Evolutionary conservation across 1,139 yeast genomes (phyloP).

Genomic region (Yamadazyma taylorii): DNA sequence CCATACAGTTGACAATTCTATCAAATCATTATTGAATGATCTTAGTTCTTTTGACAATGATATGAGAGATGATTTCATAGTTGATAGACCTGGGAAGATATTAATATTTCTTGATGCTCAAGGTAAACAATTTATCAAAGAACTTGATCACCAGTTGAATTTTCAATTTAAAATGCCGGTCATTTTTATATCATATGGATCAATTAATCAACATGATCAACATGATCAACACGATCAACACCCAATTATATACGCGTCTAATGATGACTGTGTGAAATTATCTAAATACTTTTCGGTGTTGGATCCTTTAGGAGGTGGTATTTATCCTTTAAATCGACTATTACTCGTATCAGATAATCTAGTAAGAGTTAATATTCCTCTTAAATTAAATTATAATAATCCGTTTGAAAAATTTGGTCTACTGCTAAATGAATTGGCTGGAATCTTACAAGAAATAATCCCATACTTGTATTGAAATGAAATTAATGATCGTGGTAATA

Average conservation of each 20-base stretch:
- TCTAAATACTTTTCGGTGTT: conserved; percentile 29
- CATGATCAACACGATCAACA: too few species aligned
- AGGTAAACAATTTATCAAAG: conserved; percentile 27
- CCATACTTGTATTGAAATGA: conserved; percentile 12
- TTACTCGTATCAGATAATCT: conserved; percentile 30
- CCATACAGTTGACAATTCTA: conserved; percentile 2
- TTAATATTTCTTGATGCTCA: conserved; percentile 30
- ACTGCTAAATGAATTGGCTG: conserved; percentile 17
- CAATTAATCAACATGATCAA: too few species aligned
- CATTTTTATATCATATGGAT: conserved; percentile 17
- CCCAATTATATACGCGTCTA: conserved; percentile 11
- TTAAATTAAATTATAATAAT: conserved; percentile 15
- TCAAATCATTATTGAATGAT: conserved; percentile 5
- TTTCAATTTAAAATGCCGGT: conserved; percentile 14
- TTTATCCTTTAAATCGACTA: conserved; percentile 46
- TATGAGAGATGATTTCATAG: conserved; percentile 8
- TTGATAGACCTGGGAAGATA: conserved; percentile 14
- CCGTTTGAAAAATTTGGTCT: conserved; percentile 17
- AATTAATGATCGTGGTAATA: too few species aligned
- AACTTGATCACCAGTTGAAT: conserved; percentile 7
- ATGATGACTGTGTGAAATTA: conserved; percentile 19
- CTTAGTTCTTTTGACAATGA: conserved; percentile 5
- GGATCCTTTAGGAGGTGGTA: conserved; percentile 54
- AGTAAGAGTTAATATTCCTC: conserved; percentile 26
- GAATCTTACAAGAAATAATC: conserved; percentile 23